These are phyloP conservation scores for Bipolaris victoriae DNA, from an alignment of 2,329 filamentous ascomycete genomes.

Conservation along the genomic window DNA sequence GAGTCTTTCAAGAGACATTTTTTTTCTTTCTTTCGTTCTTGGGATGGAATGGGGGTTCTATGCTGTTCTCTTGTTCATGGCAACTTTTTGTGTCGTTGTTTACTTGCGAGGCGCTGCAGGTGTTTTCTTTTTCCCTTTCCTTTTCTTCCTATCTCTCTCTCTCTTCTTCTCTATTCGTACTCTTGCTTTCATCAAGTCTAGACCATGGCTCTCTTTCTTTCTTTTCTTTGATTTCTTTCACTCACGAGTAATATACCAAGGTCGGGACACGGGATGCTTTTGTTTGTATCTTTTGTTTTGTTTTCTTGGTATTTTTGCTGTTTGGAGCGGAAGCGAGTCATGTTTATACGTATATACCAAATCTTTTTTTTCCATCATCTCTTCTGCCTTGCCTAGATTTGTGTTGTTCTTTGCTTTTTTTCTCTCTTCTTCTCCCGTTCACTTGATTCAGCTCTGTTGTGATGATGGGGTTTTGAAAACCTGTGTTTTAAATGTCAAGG, in stretches of 20 bases:
- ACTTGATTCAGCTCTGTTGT: too few species aligned
- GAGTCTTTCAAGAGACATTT: not conserved
- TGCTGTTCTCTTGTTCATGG: not conserved
- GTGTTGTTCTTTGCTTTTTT: not conserved
- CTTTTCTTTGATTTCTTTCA: not conserved
- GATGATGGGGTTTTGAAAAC: too few species aligned
- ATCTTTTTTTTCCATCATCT: not conserved
- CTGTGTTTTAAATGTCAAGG: too few species aligned
- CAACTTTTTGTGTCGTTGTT: conserved; percentile 1
- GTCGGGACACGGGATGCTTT: not conserved
- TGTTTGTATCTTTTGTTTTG: not conserved
- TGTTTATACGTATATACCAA: not conserved
- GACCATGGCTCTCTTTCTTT: not conserved
- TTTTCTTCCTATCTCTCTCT: not conserved
- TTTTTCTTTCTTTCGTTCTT: not conserved
- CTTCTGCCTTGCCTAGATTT: not conserved
- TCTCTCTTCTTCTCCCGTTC: not conserved
- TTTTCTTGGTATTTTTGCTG: not conserved
- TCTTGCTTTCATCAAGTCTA: not conserved
- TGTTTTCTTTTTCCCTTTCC: not conserved
- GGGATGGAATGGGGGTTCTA: not conserved
- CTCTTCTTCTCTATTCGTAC: not conserved
- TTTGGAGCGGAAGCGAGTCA: not conserved
- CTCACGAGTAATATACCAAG: not conserved
- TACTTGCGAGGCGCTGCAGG: conserved; percentile 12